Evolutionary conservation across 2,329 filamentous ascomycete species (phyloP), one percentile per base, ranked within the genome.

Genomic region (Sphaceloma murrayae): DNA sequence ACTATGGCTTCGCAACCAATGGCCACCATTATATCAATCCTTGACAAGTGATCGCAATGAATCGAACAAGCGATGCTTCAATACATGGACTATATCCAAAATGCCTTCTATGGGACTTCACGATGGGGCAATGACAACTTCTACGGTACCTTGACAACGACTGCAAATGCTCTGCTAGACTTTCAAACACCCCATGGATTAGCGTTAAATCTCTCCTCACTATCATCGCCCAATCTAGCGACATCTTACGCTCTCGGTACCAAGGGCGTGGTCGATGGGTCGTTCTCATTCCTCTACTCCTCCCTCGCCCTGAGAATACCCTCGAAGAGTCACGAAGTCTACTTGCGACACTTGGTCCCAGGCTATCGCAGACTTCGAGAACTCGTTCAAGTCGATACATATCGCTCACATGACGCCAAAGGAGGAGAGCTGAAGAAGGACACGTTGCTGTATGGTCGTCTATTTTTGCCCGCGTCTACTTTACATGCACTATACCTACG

Each of bases 1-100:
- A 3, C 16, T 10, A 17, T 5, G n/a, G n/a, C 7, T 18, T 14
- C 11, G 7, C 10, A 2, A 8, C 7, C 16, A n/a, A 16, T 26
- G 31, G 16, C 5, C 36, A 14, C 7, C 10, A 40, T 29, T 7
- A 19, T 6, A 3, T 5, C 22, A 2, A 19, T 30, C 14, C 17
- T 18, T 22, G 13, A 14, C 16, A 2, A 14, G 13, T 22, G 24
- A 40, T 40, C 22, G 30, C 14, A 19, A 27, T 29, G 22, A 7
- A 32, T 14, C 5, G 18, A 10, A 24, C 5, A 7, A 14, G 40
- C 26, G 11, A 95, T 95, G 88, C 80, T 91, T 68, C 82, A 88
- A 67, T 95, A 94, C 70, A 94, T 95, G 85, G 87, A 94, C 67
- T 89, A 93, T 70, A 82, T 95, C 69, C 86, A 94, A 67, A 76